Evolutionary conservation across 108 stramenopile species (phyloP), one percentile per base, ranked within the genome.

Genomic region (Aureococcus anophagefferens): DNA sequence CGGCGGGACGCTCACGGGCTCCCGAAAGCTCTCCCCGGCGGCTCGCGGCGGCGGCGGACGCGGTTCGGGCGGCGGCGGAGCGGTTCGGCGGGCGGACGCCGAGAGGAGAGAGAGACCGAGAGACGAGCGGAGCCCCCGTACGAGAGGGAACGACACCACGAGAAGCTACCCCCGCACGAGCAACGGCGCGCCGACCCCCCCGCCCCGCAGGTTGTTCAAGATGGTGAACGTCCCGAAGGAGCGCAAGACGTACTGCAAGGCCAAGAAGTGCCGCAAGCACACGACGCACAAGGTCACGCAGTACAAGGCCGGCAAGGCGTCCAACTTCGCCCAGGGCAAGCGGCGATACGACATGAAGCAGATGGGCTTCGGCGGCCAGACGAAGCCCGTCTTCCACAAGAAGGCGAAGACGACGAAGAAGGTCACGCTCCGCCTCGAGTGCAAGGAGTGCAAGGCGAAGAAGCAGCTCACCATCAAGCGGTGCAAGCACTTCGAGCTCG

Each of bases 351-450:
- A 99, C 78, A 86, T 89, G 79, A 99, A 99, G 89, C 98, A 99
- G 86, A 95, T 90, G 93, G 98, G 98, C 51, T 99, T 94, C 84
- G 98, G 98, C 72, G 98, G 98, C 64, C 98, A 99, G 85, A 99
- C 98, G 77, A 99, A 99, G 94, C 98, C 98, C 68, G 93, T 99
- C 72, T 98, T 99, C 81, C 98, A 98, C 94, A 99, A 99, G 87
- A 99, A 99, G 93, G 98, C 98, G 74, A 99, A 99, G 94, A 99
- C 98, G 62, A 99, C 98, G n/a, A 92, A 97, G 91, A 98, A 98
- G 92, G 82, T 99, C 76, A 94, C 94, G 44, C 84, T 99, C 30
- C 90, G 98, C 78, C 80, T 99, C 71, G 98, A 99, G 87, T 99
- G 98, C 87, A 99, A 99, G 92, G 90, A 90, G 75, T 99, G 98